phyloP scores from a whole-genome alignment of 768 basidiomycete genomes.

The Psilocybe subaeruginosa region DNA sequence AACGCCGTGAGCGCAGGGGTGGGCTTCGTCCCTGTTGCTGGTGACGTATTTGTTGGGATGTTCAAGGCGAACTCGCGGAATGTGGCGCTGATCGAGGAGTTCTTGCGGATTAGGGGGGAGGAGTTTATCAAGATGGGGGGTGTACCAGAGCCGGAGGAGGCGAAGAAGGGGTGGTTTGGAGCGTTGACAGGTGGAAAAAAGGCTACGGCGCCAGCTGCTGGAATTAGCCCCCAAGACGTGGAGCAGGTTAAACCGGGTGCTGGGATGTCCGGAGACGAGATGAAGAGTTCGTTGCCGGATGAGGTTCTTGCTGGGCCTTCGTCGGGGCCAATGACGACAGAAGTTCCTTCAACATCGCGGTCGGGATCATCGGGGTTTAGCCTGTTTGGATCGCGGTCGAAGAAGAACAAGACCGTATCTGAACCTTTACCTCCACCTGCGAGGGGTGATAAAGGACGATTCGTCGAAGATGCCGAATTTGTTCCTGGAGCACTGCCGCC shows the following conservation, averaged over 20 bases:
- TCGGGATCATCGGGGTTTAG: slow-evolving; percentile 12
- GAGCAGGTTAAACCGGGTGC: slow-evolving; percentile 59
- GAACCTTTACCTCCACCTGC: slow-evolving; percentile 1
- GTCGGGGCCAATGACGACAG: not conserved
- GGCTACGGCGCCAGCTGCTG: slow-evolving; percentile 17
- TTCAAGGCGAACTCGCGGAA: slow-evolving; percentile 93
- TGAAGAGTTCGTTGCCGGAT: slow-evolving; percentile 8
- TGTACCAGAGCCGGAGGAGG: slow-evolving; percentile 21
- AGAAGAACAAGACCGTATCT: slow-evolving; percentile 12
- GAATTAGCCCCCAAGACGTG: slow-evolving; percentile 32
- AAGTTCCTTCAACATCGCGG: not conserved
- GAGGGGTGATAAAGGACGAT: slow-evolving; percentile 34
- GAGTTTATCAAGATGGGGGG: slow-evolving; percentile 61
- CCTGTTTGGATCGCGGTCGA: slow-evolving; percentile 22
- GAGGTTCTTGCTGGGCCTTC: not conserved
- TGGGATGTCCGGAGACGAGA: slow-evolving; percentile 42
- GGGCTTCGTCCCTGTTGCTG: slow-evolving; percentile 70
- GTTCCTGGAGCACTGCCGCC: not conserved
- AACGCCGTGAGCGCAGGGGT: slow-evolving; percentile 68
- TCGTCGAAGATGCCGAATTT: slow-evolving; percentile 38
- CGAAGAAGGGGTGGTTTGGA: slow-evolving; percentile 19
- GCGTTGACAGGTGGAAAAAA: slow-evolving; percentile 25
- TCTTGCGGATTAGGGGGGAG: slow-evolving; percentile 75
- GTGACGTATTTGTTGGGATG: slow-evolving; percentile 74
- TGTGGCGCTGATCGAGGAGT: slow-evolving; percentile 85